Evolutionary conservation across 495 filamentous ascomycete species (phyloP), one percentile per base, ranked within the genome.

Genomic region (Sphaerosporella brunnea): DNA sequence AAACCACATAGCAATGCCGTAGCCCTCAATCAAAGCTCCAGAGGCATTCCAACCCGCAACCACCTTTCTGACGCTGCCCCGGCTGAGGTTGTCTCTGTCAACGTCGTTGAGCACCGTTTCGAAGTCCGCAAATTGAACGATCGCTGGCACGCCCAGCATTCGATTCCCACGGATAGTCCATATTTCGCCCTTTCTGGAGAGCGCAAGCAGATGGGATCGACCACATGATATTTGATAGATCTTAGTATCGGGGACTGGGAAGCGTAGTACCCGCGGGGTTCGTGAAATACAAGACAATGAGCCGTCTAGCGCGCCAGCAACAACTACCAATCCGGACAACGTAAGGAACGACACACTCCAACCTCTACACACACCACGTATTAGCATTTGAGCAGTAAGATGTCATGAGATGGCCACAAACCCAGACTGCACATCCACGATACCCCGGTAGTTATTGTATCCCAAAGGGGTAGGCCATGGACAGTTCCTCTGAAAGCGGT

Each of bases 11-110:
- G 54, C 37, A 15, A 60, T 47, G 9, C 56, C 56, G 23, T 40
- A 21, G 7, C 48, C 56, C 16, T 54, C 32, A n/a, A 60, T 38
- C 24, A 60, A 48, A 7, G 52, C 56, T 20, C 48, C 56, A 3
- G 52, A 55, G 13, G 40, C 50, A 43, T 49, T 39, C 56, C 56
- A 60, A 20, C 56, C 56, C 4, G 51, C 56, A 36, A 55, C 49
- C 42, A 60, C 56, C 34, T 59, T 60, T 8, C 26, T 49, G 2
- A 51, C 21, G n/a, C n/a, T 43, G 15, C 21, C 51, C 13, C 48
- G 10, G 28, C 15, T 7, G 23, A 36, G 37, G n/a, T 13, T 19
- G 18, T n/a, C n/a, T n/a, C n/a, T n/a, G n/a, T n/a, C n/a, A n/a
- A n/a, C n/a, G n/a, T n/a, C n/a, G n/a, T n/a, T n/a, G n/a, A n/a